Base-by-base conservation (phyloP, 352 stramenopile genomes). In the Pythium dissimile region DNA sequence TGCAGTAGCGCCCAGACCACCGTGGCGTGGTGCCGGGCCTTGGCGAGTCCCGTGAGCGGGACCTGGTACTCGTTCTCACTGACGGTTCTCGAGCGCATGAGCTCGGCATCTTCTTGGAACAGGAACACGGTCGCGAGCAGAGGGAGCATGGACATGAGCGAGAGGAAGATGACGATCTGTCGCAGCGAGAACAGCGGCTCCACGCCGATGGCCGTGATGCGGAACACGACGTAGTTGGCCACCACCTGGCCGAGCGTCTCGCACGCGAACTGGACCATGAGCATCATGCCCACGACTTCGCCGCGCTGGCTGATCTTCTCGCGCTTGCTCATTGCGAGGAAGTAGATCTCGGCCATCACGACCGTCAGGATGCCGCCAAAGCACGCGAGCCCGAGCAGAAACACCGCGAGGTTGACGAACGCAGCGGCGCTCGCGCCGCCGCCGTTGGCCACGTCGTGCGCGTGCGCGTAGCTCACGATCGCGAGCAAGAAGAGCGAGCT, bases 251-350 rank as follows among this genome's bases (percentile, higher is more conserved):
- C 76, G 16, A 67, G n/a, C n/a, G 71, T 56, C 39, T 88, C 72
- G 15, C 54, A 77, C 3, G 68, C 26, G 21, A 77, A 85, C 52
- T 87, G 77, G 15, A 75, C 73, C 38, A 87, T 30, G 8, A 86
- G 51, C 13, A 84, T 62, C 31, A 67, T 84, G 15, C 72, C 78
- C 6, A 84, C 38, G 6, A 77, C 63, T 7, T 54, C 42, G 3
- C 77, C 77, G 12, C 75, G 65, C 8, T 62, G 26, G n/a, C 32
- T 34, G 2, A 79, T 23, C 0, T 51, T 35, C 39, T 88, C 77
- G 7, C 73, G 72, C 28, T 78, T 77, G n/a, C 72, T 84, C 60
- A 83, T 77, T 3, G 71, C 69, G 21, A 89, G 62, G 2, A 86
- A 63, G 53, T 88, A 85, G 26, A 77, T 72, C 49, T 88, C 71